Evolutionary conservation across 2,329 filamentous ascomycete species (phyloP).

Genomic region (Thelonectria rubi): DNA sequence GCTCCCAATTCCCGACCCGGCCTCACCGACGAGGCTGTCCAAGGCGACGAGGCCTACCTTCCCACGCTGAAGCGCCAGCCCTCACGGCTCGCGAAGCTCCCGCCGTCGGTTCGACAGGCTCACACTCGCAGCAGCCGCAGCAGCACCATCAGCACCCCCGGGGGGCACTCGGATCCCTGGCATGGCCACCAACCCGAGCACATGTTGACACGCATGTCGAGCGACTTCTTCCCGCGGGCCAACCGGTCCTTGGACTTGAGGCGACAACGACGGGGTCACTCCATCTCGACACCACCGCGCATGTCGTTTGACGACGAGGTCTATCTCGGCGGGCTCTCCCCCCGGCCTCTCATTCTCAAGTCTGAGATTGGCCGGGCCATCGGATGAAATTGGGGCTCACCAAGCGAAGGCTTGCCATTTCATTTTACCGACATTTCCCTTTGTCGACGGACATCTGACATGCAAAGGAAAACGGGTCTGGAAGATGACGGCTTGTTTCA

Average conservation of each 20-base stretch:
- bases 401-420: constrained; percentile 18
- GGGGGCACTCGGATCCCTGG: constrained; percentile 52
- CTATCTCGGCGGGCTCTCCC: constrained; percentile 57
- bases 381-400: constrained; percentile 51
- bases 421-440: constrained; percentile 16
- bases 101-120: constrained; percentile 48
- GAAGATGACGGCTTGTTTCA: constrained; percentile 36
- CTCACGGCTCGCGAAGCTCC: constrained; percentile 62
- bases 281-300: constrained; percentile 52
- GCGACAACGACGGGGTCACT: constrained; percentile 49
- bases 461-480: constrained; percentile 9
- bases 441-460: constrained; percentile 8
- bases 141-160: constrained; percentile 52
- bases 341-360: constrained; percentile 57
- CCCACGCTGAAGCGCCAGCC: constrained; percentile 61
- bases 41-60: constrained; percentile 69
- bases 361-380: constrained; percentile 64
- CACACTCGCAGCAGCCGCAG: constrained; percentile 58
- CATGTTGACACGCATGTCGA: constrained; percentile 45
- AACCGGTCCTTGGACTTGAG: constrained; percentile 37
- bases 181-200: constrained; percentile 49
- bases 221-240: constrained; percentile 42
- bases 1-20: constrained; percentile 71
- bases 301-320: constrained; percentile 58
- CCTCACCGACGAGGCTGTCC: constrained; percentile 68